Conservation (phyloP, 2,329 filamentous ascomycete species). For the Apiospora koreana region DNA sequence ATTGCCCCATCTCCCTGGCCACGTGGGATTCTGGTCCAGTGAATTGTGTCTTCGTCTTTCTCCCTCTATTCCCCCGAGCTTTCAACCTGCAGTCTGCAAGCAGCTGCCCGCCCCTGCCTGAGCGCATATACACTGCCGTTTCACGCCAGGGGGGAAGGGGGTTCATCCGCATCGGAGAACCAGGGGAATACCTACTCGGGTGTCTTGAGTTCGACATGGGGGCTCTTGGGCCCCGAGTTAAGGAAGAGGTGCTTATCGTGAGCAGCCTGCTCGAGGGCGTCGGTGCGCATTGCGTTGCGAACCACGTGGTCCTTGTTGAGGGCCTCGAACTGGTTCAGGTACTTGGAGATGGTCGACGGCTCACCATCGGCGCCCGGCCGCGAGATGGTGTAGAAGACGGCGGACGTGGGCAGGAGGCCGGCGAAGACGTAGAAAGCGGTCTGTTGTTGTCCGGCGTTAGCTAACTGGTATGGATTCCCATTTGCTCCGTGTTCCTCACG, state of each 20-base stretch:
- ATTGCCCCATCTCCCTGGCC: neutral
- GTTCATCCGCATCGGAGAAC: neutral
- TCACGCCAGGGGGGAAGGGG: neutral
- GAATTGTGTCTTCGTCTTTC: neutral
- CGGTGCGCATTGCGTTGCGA: constrained; percentile 54
- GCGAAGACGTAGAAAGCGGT: constrained; percentile 49
- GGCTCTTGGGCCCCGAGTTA: constrained; percentile 44
- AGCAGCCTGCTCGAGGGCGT: constrained; percentile 55
- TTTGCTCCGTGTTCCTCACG: too few relatives aligned
- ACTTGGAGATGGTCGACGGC: constrained; percentile 45
- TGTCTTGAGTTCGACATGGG: constrained; percentile 51
- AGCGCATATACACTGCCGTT: neutral
- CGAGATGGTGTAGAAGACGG: constrained; percentile 50
- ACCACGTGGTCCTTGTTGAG: constrained; percentile 51
- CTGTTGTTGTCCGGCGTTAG: constrained; percentile 33
- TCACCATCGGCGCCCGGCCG: constrained; percentile 52
- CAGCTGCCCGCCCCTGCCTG: too few relatives aligned
- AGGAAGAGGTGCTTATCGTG: constrained; percentile 58
- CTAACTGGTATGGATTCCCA: neutral
- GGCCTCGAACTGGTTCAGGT: constrained; percentile 49
- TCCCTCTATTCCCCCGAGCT: neutral
- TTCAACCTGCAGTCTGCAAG: neutral
- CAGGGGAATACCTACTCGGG: constrained; percentile 53
- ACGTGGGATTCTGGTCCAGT: too few relatives aligned
- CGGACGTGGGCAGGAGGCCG: constrained; percentile 44